These are phyloP conservation scores for Ascochyta lentis DNA, from an alignment of 2,329 filamentous ascomycete genomes.

Conservation along the genomic window DNA sequence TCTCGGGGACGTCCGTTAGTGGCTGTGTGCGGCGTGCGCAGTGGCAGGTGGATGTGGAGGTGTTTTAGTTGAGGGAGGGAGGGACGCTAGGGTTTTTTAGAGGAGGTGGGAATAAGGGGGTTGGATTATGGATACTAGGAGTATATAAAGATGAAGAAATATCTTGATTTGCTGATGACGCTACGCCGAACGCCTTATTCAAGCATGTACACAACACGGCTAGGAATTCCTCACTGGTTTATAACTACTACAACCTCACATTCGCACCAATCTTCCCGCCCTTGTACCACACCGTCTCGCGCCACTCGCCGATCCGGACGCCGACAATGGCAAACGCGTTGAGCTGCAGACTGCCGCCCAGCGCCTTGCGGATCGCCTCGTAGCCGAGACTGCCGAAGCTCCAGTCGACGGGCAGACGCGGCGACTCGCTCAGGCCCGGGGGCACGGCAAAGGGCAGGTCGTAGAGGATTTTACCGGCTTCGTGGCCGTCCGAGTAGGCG, in stretches of 20 bases:
- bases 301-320: constrained; percentile 77
- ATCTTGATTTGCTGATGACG: too few relatives aligned
- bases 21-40: too few relatives aligned
- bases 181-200: too few relatives aligned
- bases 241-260: constrained; percentile 50
- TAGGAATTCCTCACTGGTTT: too few relatives aligned
- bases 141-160: too few relatives aligned
- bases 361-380: constrained; percentile 76
- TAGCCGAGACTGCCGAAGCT: constrained; percentile 79
- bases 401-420: constrained; percentile 83
- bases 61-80: too few relatives aligned
- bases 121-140: too few relatives aligned
- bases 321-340: constrained; percentile 79
- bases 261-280: constrained; percentile 56
- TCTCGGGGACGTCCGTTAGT: too few relatives aligned
- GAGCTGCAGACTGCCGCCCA: constrained; percentile 80
- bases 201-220: too few relatives aligned
- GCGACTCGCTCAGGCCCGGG: constrained; percentile 75
- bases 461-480: constrained; percentile 79
- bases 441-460: constrained; percentile 76
- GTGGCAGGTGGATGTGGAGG: too few relatives aligned
- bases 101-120: too few relatives aligned
- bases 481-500: constrained; percentile 82
- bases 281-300: constrained; percentile 63
- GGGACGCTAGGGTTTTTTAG: too few relatives aligned